Evolutionary conservation across 108 stramenopile species (phyloP).

Genomic region (Pseudonitzschia delicatissima): DNA sequence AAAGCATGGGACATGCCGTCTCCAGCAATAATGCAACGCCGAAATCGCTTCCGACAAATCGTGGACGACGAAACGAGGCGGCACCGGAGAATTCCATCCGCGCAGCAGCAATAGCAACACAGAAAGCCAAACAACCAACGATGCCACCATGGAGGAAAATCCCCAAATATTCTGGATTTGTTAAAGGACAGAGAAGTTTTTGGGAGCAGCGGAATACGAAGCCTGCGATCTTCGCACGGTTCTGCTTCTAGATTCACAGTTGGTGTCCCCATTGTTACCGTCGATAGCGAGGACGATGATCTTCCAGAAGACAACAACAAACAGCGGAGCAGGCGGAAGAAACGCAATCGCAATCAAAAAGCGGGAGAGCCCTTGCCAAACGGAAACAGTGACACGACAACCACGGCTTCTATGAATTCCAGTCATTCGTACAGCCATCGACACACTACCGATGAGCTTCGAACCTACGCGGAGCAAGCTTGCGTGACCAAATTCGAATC

Average conservation of each 20-base stretch:
- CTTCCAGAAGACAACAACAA: background rate
- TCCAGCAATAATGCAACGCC: conserved; percentile 15
- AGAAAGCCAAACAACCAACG: background rate
- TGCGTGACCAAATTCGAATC: conserved; percentile 60
- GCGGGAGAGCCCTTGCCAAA: background rate
- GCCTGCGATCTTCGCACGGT: too few relatives aligned
- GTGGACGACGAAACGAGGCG: conserved; percentile 33
- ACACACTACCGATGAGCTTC: conserved; percentile 37
- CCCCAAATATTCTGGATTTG: too few relatives aligned
- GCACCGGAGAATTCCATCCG: conserved; percentile 38
- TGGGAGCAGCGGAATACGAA: too few relatives aligned
- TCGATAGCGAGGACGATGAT: background rate
- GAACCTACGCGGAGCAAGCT: conserved; percentile 57
- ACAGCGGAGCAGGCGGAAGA: conserved; percentile 2
- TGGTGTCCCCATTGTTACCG: background rate
- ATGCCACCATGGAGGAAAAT: background rate
- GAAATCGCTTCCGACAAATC: conserved; percentile 18
- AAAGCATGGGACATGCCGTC: conserved; percentile 29
- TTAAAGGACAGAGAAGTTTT: too few relatives aligned
- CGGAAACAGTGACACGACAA: background rate
- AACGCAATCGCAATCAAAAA: background rate
- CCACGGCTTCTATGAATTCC: background rate
- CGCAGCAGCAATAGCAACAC: background rate
- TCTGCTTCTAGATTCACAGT: background rate
- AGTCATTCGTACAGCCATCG: background rate